phyloP scores from a whole-genome alignment of 2,329 filamentous ascomycete species.

The Penicillium sp. region DNA sequence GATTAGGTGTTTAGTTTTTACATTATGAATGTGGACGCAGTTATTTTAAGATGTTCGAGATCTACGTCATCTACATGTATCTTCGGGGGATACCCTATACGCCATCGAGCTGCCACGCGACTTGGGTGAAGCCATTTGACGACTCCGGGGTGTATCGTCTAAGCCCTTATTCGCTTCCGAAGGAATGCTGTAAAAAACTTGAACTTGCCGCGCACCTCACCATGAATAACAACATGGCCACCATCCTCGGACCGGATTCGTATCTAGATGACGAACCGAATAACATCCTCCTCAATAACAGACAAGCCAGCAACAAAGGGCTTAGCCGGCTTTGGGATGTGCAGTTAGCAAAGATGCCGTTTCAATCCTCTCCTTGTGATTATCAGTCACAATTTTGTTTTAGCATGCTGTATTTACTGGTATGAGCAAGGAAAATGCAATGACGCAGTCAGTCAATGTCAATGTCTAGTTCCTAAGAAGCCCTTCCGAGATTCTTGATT shows the following conservation, averaged over 20 bases:
- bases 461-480: too few species aligned
- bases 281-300: background rate
- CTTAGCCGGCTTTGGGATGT: background rate
- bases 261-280: background rate
- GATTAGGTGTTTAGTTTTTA: slow-evolving; percentile 1
- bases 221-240: background rate
- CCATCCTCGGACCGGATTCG: background rate
- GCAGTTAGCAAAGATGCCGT: background rate
- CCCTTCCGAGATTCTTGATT: too few species aligned
- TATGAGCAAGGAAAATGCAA: too few species aligned
- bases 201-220: background rate
- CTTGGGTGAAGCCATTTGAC: background rate
- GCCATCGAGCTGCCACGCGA: background rate
- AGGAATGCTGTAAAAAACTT: too few species aligned
- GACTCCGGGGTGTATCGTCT: background rate
- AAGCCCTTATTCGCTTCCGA: background rate
- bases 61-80: background rate
- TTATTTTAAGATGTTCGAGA: background rate
- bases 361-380: background rate
- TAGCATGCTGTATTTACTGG: too few species aligned
- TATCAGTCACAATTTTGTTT: too few species aligned
- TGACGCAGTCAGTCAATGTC: too few species aligned
- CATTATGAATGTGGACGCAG: background rate
- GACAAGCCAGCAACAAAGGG: background rate
- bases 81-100: background rate